These are phyloP conservation scores for Aspergillus sojae DNA, from an alignment of 2,329 filamentous ascomycete genomes.

Conservation along the genomic window DNA sequence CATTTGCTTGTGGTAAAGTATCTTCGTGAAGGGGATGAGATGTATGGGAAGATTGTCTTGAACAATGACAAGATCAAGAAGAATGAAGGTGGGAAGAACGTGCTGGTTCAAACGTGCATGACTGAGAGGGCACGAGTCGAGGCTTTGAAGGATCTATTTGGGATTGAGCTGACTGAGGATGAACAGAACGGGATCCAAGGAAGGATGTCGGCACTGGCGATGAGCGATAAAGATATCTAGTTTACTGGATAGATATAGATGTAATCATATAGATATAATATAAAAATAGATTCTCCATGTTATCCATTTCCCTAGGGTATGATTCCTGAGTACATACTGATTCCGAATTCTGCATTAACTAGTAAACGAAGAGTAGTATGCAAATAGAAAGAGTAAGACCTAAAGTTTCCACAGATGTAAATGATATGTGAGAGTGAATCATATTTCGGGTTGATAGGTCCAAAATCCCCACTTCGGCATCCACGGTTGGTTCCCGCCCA, in stretches of 20 bases:
- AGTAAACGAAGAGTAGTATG: too few species aligned
- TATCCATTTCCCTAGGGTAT: too few species aligned
- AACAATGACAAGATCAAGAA: neutral
- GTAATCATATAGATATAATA: neutral
- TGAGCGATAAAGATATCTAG: neutral
- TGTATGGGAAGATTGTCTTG: neutral
- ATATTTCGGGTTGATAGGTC: neutral
- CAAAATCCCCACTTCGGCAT: conserved; percentile 1
- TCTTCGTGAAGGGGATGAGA: neutral
- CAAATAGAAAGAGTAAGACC: too few species aligned
- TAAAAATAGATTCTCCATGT: too few species aligned
- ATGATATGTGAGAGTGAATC: neutral
- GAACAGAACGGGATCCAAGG: neutral
- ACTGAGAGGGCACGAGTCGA: neutral
- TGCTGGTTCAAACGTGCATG: neutral
- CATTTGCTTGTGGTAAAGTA: neutral
- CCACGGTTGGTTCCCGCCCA: conserved; percentile 19
- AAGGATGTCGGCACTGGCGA: neutral
- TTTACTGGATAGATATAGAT: neutral
- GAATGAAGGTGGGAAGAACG: neutral
- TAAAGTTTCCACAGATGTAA: too few species aligned
- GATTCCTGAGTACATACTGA: too few species aligned
- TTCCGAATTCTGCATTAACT: too few species aligned
- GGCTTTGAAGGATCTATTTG: neutral
- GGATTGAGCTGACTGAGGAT: neutral